These are phyloP conservation scores for Clathrospora elynae DNA, from an alignment of 2,329 filamentous ascomycete genomes.

Conservation along the genomic window DNA sequence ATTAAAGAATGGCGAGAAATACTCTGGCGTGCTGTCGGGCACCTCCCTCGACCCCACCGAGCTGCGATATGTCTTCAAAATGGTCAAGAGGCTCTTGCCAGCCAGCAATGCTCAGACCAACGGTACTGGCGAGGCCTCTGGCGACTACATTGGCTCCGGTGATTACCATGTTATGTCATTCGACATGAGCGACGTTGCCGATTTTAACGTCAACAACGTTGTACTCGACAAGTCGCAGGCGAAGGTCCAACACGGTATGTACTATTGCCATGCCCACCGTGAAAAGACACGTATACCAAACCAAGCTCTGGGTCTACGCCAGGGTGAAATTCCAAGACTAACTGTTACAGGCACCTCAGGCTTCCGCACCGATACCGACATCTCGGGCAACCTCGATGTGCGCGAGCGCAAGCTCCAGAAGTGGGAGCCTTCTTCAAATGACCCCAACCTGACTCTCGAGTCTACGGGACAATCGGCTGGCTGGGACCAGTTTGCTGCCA, in stretches of 20 bases:
- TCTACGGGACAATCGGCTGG: constrained; percentile 48
- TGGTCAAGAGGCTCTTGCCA: constrained; percentile 61
- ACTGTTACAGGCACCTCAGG: constrained; percentile 53
- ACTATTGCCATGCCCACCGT: constrained; percentile 62
- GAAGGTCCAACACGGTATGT: constrained; percentile 64
- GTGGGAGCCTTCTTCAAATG: constrained; percentile 74
- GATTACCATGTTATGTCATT: constrained; percentile 63
- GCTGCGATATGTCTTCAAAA: constrained; percentile 65
- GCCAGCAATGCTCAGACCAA: constrained; percentile 52
- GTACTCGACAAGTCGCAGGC: constrained; percentile 57
- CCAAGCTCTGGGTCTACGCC: too few relatives aligned
- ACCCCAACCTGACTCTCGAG: constrained; percentile 74
- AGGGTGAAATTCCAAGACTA: too few relatives aligned
- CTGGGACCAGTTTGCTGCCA: constrained; percentile 96
- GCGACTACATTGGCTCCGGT: constrained; percentile 55
- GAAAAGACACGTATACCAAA: too few relatives aligned
- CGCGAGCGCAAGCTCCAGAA: constrained; percentile 78
- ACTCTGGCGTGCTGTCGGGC: constrained; percentile 65
- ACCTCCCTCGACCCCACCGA: constrained; percentile 59
- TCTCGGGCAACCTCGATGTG: constrained; percentile 72
- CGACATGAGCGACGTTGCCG: constrained; percentile 64
- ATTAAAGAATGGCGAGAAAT: constrained; percentile 65
- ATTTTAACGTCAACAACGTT: constrained; percentile 61
- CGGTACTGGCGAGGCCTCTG: constrained; percentile 49
- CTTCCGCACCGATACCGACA: constrained; percentile 88